Percentiles rank a stretch among this genome's conserved stretches.
phyloP scores from a whole-genome alignment of 208 protist genomes.

The Naegleria gruberi region DNA sequence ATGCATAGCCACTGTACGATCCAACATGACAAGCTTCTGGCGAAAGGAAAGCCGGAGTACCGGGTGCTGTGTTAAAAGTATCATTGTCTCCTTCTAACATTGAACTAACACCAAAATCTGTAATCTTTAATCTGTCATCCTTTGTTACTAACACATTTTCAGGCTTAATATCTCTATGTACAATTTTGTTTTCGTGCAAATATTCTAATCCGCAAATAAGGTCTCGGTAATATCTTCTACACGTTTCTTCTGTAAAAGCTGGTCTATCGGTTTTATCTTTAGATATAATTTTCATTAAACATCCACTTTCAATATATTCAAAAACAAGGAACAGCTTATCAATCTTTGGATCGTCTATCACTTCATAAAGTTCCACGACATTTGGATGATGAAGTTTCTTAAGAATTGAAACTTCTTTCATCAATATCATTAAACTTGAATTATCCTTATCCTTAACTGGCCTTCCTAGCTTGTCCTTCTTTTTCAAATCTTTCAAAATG shows the following conservation, averaged over 20 bases:
- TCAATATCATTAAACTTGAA: slow-evolving; percentile 57
- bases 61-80: slow-evolving; percentile 39
- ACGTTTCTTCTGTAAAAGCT: slow-evolving; percentile 32
- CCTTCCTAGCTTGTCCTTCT: not conserved
- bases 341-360: slow-evolving; percentile 81
- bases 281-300: slow-evolving; percentile 51
- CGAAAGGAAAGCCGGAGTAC: slow-evolving; percentile 66
- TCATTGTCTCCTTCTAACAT: slow-evolving; percentile 40
- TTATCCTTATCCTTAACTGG: not conserved
- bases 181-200: slow-evolving; percentile 45
- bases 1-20: slow-evolving; percentile 45
- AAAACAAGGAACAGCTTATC: slow-evolving; percentile 74
- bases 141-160: slow-evolving; percentile 55
- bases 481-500: not conserved
- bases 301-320: slow-evolving; percentile 58
- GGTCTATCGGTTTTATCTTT: not conserved
- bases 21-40: slow-evolving; percentile 56
- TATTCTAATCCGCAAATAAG: slow-evolving; percentile 47
- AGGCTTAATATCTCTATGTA: slow-evolving; percentile 56
- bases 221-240: slow-evolving; percentile 33
- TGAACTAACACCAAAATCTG: slow-evolving; percentile 53
- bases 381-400: slow-evolving; percentile 89
- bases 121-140: slow-evolving; percentile 35
- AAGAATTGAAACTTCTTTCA: slow-evolving; percentile 88
- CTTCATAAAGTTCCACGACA: slow-evolving; percentile 82